Conservation (phyloP, 116 monocot species). For the Posidonia oceanica region DNA sequence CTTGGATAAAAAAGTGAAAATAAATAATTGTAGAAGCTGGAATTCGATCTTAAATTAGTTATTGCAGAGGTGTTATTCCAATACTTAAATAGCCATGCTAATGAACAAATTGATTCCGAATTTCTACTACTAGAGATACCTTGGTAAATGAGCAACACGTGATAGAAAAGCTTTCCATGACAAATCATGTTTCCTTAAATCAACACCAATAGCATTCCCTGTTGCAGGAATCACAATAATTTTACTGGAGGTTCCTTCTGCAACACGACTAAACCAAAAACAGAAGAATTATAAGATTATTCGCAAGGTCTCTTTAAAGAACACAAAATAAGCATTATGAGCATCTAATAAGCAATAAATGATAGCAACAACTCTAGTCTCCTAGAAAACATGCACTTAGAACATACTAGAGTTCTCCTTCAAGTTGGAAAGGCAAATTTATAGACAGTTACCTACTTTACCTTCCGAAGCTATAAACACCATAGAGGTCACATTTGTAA, state of each 20-base stretch:
- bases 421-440: too few relatives aligned
- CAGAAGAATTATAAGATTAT: not conserved
- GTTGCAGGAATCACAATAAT: slow-evolving; percentile 72
- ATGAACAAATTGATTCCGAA: not conserved
- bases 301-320: not conserved
- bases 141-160: slow-evolving; percentile 26
- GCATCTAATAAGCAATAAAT: too few relatives aligned
- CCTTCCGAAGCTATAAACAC: too few relatives aligned
- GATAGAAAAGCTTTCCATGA: slow-evolving; percentile 78
- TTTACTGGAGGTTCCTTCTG: slow-evolving; percentile 42
- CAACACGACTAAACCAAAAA: slow-evolving; percentile 44
- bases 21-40: not conserved
- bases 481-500: too few relatives aligned
- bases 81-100: not conserved
- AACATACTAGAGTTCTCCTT: too few relatives aligned
- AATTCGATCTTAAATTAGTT: not conserved
- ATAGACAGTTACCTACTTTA: too few relatives aligned
- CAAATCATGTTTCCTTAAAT: slow-evolving; percentile 58
- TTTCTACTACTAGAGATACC: slow-evolving; percentile 18
- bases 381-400: too few relatives aligned
- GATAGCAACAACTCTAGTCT: too few relatives aligned
- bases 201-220: slow-evolving; percentile 39
- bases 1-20: not conserved
- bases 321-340: too few relatives aligned
- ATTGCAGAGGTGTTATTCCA: not conserved